Evolutionary conservation across 257 asterid genomes (phyloP).

Genomic region (Plectranthus barbatus): DNA sequence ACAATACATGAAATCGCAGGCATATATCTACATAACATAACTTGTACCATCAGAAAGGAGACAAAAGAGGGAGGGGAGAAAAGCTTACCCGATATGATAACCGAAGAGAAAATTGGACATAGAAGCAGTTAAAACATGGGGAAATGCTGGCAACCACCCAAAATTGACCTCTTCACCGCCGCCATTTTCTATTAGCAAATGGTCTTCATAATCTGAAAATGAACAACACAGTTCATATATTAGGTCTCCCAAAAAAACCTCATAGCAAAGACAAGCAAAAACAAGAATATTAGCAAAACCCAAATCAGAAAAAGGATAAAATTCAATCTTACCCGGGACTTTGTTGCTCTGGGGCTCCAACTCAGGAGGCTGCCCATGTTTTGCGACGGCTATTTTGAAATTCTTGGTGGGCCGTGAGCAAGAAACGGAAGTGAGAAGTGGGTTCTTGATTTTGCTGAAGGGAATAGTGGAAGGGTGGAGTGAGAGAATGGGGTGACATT

Average conservation of each 20-base stretch:
- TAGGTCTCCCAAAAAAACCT: neutral
- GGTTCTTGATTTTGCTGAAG: constrained; percentile 11
- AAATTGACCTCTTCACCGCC: constrained; percentile 31
- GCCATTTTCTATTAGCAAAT: constrained; percentile 23
- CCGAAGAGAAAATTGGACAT: constrained; percentile 87
- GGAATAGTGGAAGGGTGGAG: constrained; percentile 1
- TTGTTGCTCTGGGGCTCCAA: constrained; percentile 17
- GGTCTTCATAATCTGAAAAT: constrained; percentile 32
- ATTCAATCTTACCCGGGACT: constrained; percentile 9
- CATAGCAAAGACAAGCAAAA: neutral
- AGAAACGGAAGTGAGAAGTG: constrained; percentile 15
- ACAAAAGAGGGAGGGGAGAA: neutral
- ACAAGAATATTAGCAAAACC: neutral
- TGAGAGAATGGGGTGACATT: constrained; percentile 11
- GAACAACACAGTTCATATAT: neutral
- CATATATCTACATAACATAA: neutral
- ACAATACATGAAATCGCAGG: neutral
- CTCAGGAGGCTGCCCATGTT: constrained; percentile 20
- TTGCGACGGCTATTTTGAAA: constrained; percentile 19
- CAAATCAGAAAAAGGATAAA: neutral
- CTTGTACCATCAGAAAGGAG: neutral
- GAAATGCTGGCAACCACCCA: constrained; percentile 74
- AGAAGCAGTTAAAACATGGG: constrained; percentile 71
- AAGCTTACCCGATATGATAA: constrained; percentile 70
- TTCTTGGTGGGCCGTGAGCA: constrained; percentile 25